Conservation (phyloP, 2,329 filamentous ascomycete species). For the Myriosclerotinia duriaeana region DNA sequence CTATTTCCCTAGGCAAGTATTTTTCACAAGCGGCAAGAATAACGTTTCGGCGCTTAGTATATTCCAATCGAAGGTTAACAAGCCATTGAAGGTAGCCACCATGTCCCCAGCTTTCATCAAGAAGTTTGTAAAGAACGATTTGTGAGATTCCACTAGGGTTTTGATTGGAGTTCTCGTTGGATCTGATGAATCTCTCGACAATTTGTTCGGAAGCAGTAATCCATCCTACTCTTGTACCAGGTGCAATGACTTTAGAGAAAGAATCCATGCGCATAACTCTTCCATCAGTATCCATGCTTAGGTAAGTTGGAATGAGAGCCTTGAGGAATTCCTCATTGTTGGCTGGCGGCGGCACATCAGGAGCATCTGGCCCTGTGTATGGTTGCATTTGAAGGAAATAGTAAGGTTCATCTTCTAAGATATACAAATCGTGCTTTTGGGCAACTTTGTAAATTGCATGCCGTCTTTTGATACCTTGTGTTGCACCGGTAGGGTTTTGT, state of each 20-base stretch:
- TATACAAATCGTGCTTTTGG: slow-evolving; percentile 69
- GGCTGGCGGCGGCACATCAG: slow-evolving; percentile 47
- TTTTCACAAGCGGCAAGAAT: slow-evolving; percentile 79
- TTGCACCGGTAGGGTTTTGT: slow-evolving; percentile 75
- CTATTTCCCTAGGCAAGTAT: slow-evolving; percentile 70
- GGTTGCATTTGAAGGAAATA: slow-evolving; percentile 70
- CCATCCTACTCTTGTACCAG: slow-evolving; percentile 83
- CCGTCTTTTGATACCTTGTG: slow-evolving; percentile 58
- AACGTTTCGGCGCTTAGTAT: slow-evolving; percentile 74
- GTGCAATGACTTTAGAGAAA: slow-evolving; percentile 87
- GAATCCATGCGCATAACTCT: slow-evolving; percentile 89
- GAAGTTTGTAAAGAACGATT: slow-evolving; percentile 78
- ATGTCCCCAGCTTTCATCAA: slow-evolving; percentile 95
- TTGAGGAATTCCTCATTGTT: slow-evolving; percentile 72
- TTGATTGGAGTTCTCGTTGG: slow-evolving; percentile 81
- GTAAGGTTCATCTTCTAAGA: slow-evolving; percentile 74
- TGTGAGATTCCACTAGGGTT: slow-evolving; percentile 84
- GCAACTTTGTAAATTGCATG: slow-evolving; percentile 63
- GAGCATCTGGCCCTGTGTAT: slow-evolving; percentile 44
- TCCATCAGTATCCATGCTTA: slow-evolving; percentile 81
- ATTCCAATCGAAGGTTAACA: slow-evolving; percentile 75
- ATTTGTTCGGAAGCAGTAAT: slow-evolving; percentile 84
- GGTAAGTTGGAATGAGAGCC: slow-evolving; percentile 69
- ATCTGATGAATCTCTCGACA: slow-evolving; percentile 64
- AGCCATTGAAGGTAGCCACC: slow-evolving; percentile 87